phyloP scores from a whole-genome alignment of 2,329 filamentous ascomycete genomes.

The Waltergamsia citrina region DNA sequence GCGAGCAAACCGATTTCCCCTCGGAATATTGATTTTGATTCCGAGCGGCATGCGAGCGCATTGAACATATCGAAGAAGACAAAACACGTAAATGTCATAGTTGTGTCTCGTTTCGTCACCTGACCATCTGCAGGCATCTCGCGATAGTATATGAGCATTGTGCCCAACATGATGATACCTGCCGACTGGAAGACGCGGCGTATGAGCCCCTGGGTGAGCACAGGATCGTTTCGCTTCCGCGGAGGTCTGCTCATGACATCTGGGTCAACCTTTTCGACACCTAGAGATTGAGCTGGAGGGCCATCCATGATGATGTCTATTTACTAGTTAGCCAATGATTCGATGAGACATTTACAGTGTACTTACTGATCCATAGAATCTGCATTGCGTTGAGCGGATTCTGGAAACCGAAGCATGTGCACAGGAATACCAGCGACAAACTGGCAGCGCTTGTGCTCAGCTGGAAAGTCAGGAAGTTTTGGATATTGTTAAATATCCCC shows the following conservation, averaged over 20 bases:
- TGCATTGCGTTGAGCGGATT: constrained; percentile 98
- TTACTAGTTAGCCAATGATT: background rate
- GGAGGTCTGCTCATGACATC: constrained; percentile 90
- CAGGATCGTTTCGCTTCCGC: constrained; percentile 72
- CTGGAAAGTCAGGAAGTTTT: constrained; percentile 98
- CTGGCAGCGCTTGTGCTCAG: constrained; percentile 94
- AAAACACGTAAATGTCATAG: constrained; percentile 98
- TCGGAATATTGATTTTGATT: constrained; percentile 77
- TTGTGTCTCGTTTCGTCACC: constrained; percentile 89
- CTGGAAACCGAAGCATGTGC: constrained; percentile 85
- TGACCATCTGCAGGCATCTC: constrained; percentile 80
- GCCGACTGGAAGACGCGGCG: constrained; percentile 81
- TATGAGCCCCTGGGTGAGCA: constrained; percentile 78
- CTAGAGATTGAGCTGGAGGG: constrained; percentile 90
- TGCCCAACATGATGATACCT: constrained; percentile 83
- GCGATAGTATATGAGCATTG: constrained; percentile 79
- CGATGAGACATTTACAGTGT: too few relatives aligned
- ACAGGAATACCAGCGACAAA: constrained; percentile 81
- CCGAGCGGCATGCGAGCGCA: constrained; percentile 83
- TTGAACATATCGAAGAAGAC: constrained; percentile 99
- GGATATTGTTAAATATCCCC: constrained; percentile 98
- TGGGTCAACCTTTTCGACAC: constrained; percentile 89
- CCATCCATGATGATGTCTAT: constrained; percentile 99
- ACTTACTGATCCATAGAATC: constrained; percentile 98
- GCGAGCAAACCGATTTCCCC: constrained; percentile 77